phyloP scores from a whole-genome alignment of 2,329 filamentous ascomycete species.

The Xylariomycetidae sp. region DNA sequence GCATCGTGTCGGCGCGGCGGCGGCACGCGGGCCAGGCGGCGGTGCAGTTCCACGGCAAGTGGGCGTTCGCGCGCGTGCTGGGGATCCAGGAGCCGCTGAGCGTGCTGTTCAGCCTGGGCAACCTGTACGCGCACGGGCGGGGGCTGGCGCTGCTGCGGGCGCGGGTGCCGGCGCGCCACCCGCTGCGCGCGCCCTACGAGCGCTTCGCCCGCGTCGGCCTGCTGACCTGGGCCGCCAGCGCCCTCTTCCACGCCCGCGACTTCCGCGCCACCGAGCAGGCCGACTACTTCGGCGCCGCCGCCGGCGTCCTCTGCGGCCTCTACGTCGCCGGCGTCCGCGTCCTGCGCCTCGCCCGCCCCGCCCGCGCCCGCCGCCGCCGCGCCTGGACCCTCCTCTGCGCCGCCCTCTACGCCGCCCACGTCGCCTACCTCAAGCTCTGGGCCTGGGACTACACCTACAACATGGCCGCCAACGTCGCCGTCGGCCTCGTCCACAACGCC shows the following conservation, averaged over 20 bases:
- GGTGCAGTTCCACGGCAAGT: constrained; percentile 97
- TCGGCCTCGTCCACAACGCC: constrained; percentile 72
- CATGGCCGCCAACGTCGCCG: constrained; percentile 87
- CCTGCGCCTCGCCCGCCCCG: constrained; percentile 67
- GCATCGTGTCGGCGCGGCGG: constrained; percentile 74
- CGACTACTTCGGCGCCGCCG: constrained; percentile 93
- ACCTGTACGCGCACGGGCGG: constrained; percentile 77
- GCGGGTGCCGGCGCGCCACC: constrained; percentile 65
- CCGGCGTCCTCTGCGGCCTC: constrained; percentile 82
- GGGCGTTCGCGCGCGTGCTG: constrained; percentile 86
- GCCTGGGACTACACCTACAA: constrained; percentile 96
- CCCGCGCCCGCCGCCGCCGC: constrained; percentile 49
- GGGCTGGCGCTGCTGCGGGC: constrained; percentile 68
- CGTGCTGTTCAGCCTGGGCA: constrained; percentile 88
- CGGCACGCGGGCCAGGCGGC: constrained; percentile 60
- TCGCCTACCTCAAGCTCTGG: constrained; percentile 78
- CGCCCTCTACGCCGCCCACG: constrained; percentile 66
- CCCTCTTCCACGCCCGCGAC: constrained; percentile 89
- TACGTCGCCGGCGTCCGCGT: constrained; percentile 80
- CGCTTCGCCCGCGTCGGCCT: constrained; percentile 75
- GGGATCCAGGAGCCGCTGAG: constrained; percentile 94
- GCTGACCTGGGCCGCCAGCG: constrained; percentile 79
- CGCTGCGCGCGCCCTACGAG: constrained; percentile 75
- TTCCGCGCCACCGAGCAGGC: constrained; percentile 82
- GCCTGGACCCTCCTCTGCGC: constrained; percentile 70